Conservation (phyloP, 2,329 filamentous ascomycete species). For the Exserohilum turcica region DNA sequence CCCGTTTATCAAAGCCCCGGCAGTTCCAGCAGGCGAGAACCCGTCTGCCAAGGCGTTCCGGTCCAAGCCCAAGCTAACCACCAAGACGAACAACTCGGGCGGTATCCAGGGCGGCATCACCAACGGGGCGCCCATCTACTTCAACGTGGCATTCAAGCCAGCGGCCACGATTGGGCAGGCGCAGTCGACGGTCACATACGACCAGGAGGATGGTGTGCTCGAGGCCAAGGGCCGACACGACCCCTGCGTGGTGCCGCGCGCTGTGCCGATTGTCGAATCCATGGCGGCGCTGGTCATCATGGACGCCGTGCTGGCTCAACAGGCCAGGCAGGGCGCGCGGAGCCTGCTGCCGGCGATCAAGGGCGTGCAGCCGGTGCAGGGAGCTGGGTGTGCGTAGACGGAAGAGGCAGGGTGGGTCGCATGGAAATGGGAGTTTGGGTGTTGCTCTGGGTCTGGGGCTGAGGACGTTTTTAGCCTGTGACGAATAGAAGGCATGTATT, state of each 20-base stretch:
- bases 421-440: slow-evolving; percentile 2
- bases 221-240: slow-evolving; percentile 95
- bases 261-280: slow-evolving; percentile 85
- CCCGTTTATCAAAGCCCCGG: slow-evolving; percentile 70
- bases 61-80: slow-evolving; percentile 67
- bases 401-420: neutral
- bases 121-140: slow-evolving; percentile 93
- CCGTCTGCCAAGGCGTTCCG: slow-evolving; percentile 49
- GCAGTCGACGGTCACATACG: slow-evolving; percentile 82
- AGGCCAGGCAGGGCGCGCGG: slow-evolving; percentile 57
- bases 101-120: slow-evolving; percentile 95
- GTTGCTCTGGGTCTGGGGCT: neutral
- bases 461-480: neutral
- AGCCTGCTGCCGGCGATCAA: slow-evolving; percentile 48
- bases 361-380: slow-evolving; percentile 42
- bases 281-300: slow-evolving; percentile 90
- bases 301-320: slow-evolving; percentile 84
- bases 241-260: slow-evolving; percentile 87
- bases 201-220: slow-evolving; percentile 73
- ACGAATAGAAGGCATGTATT: slow-evolving; percentile 2
- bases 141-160: slow-evolving; percentile 93
- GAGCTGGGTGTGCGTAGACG: slow-evolving; percentile 6
- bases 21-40: slow-evolving; percentile 53
- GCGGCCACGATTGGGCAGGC: slow-evolving; percentile 90
- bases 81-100: slow-evolving; percentile 92